Evolutionary conservation across 164 flowering plant species (phyloP), one percentile per base, ranked within the genome.

Genomic region (Aristolochia contorta): DNA sequence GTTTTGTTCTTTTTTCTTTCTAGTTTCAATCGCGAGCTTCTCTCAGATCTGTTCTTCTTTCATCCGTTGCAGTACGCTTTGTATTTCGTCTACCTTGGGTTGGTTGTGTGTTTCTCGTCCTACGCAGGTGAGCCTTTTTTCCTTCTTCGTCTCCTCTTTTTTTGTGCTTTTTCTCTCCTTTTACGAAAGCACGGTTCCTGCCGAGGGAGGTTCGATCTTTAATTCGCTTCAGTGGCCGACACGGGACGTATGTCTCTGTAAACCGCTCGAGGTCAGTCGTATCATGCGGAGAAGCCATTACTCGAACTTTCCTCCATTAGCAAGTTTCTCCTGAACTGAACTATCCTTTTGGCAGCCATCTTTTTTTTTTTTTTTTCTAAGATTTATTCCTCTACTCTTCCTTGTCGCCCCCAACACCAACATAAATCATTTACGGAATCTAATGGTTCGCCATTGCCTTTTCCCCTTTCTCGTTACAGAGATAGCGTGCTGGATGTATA

Each of bases 401-500:
- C 8, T 63, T 56, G 16, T 50, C 20, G 21, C 21, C 54, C 7
- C 19, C 51, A 15, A 47, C 19, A 6, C 51, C 19, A 47, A 47
- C 51, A 15, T 16, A 47, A 14, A 47, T 15, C 19, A n/a, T n/a
- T n/a, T 47, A 15, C 4, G 51, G 12, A 49, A 49, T 49, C 53
- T 18, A 10, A 7, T 53, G 30, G 5, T 37, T 37, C 7, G 43
- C 0, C 12, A 6, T 10, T 37, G 1, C 1, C 12, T 37, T 37
- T 37, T 20, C 57, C 57, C 25, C 24, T 43, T 30, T 47, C 49
- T 22, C 54, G 45, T 14, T 21, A 25, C 83, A 93, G 97, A 93
- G 75, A 88, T 93, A 62, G 81, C 81, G 20, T 93, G 99, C 68
- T 93, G 99, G 99, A 93, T 93, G 99, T 88, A 83, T 68, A 77